Evolutionary conservation across 192 early-diverging fungal species (phyloP).

Genomic region (Mortierella antarctica): DNA sequence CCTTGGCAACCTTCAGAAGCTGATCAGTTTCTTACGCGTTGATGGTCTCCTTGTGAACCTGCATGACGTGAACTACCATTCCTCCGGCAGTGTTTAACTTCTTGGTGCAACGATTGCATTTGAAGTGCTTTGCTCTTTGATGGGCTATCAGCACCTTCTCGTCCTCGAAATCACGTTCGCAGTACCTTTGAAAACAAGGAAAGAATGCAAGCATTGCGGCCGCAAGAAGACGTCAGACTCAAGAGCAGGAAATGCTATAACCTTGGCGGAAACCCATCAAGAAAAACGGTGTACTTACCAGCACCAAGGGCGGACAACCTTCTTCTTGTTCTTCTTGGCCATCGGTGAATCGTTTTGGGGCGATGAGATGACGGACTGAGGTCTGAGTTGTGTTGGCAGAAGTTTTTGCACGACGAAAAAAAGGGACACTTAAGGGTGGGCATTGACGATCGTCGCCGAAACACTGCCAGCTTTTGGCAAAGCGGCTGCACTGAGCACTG

Average conservation of each 20-base stretch:
- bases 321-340: slow-evolving; percentile 78
- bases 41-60: slow-evolving; percentile 94
- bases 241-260: neutral
- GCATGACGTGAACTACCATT: slow-evolving; percentile 88
- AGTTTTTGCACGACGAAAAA: neutral
- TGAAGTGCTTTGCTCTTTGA: slow-evolving; percentile 95
- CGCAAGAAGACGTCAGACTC: neutral
- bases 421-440: neutral
- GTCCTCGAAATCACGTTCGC: slow-evolving; percentile 95
- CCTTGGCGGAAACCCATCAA: neutral
- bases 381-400: neutral
- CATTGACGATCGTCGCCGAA: too few species aligned
- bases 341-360: slow-evolving; percentile 11
- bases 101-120: slow-evolving; percentile 86
- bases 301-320: slow-evolving; percentile 78
- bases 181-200: slow-evolving; percentile 73
- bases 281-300: slow-evolving; percentile 58
- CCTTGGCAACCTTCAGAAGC: neutral
- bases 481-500: too few species aligned
- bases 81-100: slow-evolving; percentile 91
- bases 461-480: too few species aligned
- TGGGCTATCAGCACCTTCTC: slow-evolving; percentile 94
- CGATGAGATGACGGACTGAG: neutral
- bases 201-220: neutral
- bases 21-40: slow-evolving; percentile 61